Percentiles rank a stretch among this genome's conserved stretches.
Conservation (phyloP, 345 rosid genomes). For the Sonneratia caseolaris region DNA sequence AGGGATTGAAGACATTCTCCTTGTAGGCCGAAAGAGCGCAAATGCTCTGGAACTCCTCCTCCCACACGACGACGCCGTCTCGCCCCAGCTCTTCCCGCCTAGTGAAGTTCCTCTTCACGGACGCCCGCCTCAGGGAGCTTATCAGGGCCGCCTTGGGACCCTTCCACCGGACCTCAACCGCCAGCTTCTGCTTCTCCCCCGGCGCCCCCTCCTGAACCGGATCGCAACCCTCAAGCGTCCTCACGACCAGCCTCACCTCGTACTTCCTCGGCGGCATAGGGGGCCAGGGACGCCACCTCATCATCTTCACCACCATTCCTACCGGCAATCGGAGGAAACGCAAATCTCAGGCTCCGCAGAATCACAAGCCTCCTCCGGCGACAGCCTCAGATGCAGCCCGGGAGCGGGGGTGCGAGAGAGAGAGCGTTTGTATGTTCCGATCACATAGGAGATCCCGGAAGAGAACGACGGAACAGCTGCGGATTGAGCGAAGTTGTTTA, state of each 20-base stretch:
- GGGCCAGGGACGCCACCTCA: conserved; percentile 97
- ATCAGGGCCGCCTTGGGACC: conserved; percentile 70
- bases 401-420: not conserved
- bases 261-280: conserved; percentile 58
- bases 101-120: conserved; percentile 77
- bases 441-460: conserved; percentile 6
- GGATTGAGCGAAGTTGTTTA: not conserved
- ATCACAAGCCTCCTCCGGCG: not conserved
- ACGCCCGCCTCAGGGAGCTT: conserved; percentile 52
- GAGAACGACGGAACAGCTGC: conserved; percentile 1
- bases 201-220: conserved; percentile 28
- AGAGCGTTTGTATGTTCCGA: not conserved
- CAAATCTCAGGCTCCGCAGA: not conserved
- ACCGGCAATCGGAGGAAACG: not conserved
- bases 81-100: conserved; percentile 38
- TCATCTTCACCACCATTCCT: conserved; percentile 92
- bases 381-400: not conserved
- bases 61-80: conserved; percentile 59
- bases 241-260: conserved; percentile 56
- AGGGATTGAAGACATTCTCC: conserved; percentile 68
- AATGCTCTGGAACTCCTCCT: conserved; percentile 67
- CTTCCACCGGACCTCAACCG: conserved; percentile 92
- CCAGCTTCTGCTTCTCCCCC: conserved; percentile 20
- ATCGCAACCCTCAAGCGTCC: conserved; percentile 79
- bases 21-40: conserved; percentile 66